These are phyloP conservation scores for Knoxia roxburghii DNA, from an alignment of 257 asterid species.

Conservation along the genomic window DNA sequence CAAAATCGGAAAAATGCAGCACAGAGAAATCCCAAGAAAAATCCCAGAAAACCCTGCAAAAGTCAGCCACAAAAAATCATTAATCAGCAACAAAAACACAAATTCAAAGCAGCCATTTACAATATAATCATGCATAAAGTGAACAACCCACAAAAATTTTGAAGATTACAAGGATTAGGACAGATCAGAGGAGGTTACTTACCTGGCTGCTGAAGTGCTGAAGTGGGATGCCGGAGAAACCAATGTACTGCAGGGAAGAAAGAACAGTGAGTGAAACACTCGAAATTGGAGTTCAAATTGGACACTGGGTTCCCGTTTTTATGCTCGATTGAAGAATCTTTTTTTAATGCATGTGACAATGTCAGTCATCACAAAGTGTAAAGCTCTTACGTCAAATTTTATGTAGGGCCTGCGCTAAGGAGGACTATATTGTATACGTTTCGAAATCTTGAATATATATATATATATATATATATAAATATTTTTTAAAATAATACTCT, in stretches of 20 bases:
- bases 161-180: background rate
- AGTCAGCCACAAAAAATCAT: conserved; percentile 13
- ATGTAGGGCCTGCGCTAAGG: background rate
- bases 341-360: background rate
- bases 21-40: conserved; percentile 6
- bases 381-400: background rate
- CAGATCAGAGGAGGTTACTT: background rate
- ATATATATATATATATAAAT: no score
- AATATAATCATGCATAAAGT: background rate
- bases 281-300: background rate
- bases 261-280: no score
- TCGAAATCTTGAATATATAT: no score
- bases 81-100: background rate
- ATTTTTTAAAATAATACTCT: no score
- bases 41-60: conserved; percentile 24
- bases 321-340: no score
- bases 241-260: background rate
- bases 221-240: background rate
- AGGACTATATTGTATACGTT: no score
- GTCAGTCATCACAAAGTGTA: background rate
- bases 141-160: background rate
- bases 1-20: conserved; percentile 24
- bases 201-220: background rate
- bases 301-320: no score
- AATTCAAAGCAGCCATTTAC: background rate